Evolutionary conservation across 169 alveolate genomes (phyloP).

Genomic region (Plasmodium knowlesi): DNA sequence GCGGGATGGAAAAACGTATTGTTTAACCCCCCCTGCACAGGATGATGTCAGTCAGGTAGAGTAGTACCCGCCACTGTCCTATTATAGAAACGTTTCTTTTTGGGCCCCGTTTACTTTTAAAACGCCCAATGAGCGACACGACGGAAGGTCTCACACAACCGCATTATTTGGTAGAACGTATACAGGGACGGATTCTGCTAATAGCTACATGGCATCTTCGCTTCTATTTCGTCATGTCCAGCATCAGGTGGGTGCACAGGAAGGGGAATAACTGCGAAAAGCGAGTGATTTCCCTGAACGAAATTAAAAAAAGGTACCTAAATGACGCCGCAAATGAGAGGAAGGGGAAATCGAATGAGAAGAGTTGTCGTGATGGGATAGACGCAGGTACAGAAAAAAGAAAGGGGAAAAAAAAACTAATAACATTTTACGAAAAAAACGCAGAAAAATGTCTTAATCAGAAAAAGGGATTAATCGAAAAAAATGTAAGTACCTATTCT

Average conservation of each 20-base stretch:
- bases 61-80: not conserved
- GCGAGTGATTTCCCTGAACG: constrained; percentile 39
- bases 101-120: not conserved
- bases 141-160: not conserved
- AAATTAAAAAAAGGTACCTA: constrained; percentile 58
- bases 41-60: not conserved
- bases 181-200: not conserved
- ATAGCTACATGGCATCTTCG: not conserved
- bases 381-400: not conserved
- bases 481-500: not conserved
- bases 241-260: constrained; percentile 69
- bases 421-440: constrained; percentile 3
- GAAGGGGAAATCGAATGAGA: not conserved
- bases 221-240: constrained; percentile 22
- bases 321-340: not conserved
- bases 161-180: not conserved
- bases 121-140: not conserved
- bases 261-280: constrained; percentile 30
- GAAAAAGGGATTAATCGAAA: not conserved
- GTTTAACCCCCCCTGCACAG: not conserved
- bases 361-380: not conserved
- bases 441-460: not conserved
- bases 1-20: not conserved
- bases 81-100: not conserved
- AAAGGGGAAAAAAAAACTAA: not conserved